phyloP scores from a whole-genome alignment of 2,329 filamentous ascomycete genomes.

The Aspergillus versicolor region DNA sequence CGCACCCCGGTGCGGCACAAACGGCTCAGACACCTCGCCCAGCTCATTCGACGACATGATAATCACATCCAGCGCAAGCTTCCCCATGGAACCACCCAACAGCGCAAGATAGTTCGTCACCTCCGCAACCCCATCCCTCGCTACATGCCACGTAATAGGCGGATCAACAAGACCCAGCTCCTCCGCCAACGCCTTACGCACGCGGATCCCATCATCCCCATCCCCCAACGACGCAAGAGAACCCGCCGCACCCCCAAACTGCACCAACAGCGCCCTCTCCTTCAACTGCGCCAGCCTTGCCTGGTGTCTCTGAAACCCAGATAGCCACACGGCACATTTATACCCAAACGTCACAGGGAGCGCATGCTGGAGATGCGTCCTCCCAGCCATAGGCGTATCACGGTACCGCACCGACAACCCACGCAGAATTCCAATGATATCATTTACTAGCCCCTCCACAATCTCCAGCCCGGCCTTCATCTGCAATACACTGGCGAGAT shows the following conservation, averaged over 20 bases:
- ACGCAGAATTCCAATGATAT: constrained; percentile 46
- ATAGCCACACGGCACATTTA: constrained; percentile 57
- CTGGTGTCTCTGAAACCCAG: constrained; percentile 49
- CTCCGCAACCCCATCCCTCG: constrained; percentile 55
- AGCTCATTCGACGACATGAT: constrained; percentile 60
- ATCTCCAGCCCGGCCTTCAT: constrained; percentile 53
- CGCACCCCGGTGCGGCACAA: constrained; percentile 54
- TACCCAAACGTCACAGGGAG: constrained; percentile 59
- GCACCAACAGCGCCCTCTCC: constrained; percentile 50
- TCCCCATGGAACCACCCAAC: constrained; percentile 54
- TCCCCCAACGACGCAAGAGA: constrained; percentile 55
- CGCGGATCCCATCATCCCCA: constrained; percentile 48
- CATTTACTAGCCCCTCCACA: constrained; percentile 46
- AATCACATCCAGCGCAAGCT: constrained; percentile 57
- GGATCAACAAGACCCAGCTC: constrained; percentile 52
- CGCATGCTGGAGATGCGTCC: constrained; percentile 59
- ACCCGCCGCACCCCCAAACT: constrained; percentile 58
- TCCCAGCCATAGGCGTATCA: constrained; percentile 57
- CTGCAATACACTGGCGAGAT: constrained; percentile 54
- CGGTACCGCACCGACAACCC: constrained; percentile 47
- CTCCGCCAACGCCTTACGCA: constrained; percentile 50
- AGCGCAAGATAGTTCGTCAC: constrained; percentile 55
- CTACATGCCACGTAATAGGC: constrained; percentile 58
- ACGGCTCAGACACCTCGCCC: constrained; percentile 56
- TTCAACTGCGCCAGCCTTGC: constrained; percentile 50